Percentiles rank a stretch among this genome's conserved stretches.
Conservation (phyloP, 2,329 filamentous ascomycete species). For the Botrytis sinoallii region DNA sequence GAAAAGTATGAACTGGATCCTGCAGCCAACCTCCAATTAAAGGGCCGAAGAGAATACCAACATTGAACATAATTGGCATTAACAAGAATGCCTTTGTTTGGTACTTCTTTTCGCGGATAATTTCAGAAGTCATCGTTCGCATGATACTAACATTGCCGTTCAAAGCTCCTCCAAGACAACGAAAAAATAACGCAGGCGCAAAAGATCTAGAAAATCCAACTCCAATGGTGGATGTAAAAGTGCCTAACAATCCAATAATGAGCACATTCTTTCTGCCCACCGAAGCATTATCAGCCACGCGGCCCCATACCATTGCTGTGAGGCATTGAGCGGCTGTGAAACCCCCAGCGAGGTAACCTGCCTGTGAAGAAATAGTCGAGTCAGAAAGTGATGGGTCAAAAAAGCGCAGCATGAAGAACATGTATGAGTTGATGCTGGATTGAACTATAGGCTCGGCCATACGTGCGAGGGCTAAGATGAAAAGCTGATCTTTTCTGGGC, state of each 20-base stretch:
- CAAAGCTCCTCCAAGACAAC: neutral
- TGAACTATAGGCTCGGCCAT: constrained; percentile 9
- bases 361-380: neutral
- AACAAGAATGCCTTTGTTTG: constrained; percentile 6
- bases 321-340: neutral
- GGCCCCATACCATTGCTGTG: constrained; percentile 3
- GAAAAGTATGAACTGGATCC: neutral
- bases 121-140: constrained; percentile 4
- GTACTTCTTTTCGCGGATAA: constrained; percentile 1
- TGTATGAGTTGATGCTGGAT: constrained; percentile 7
- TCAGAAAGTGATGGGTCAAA: neutral
- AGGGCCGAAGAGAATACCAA: neutral
- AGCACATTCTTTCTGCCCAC: constrained; percentile 2
- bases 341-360: neutral
- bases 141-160: constrained; percentile 3
- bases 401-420: constrained; percentile 3
- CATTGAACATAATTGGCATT: constrained; percentile 9
- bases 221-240: neutral
- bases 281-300: neutral
- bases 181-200: constrained; percentile 3
- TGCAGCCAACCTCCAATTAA: neutral
- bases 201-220: neutral
- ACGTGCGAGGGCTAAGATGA: neutral
- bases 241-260: neutral
- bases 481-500: constrained; percentile 1